Conservation (phyloP, 169 alveolate genomes). For the Fabrea salina region DNA sequence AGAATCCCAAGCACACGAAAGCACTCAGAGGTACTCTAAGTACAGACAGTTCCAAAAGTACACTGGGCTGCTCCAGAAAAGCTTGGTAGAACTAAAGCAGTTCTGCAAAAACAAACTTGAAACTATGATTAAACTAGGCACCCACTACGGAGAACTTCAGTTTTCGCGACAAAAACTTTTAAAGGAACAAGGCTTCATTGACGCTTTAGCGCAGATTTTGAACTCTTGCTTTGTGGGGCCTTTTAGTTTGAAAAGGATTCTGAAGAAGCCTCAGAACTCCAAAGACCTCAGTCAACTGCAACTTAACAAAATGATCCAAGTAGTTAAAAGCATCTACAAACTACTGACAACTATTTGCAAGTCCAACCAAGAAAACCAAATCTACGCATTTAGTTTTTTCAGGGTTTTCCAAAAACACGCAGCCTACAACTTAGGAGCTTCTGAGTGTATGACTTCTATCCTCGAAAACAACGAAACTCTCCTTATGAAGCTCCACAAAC, state of each 20-base stretch:
- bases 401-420: conserved; percentile 39
- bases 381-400: conserved; percentile 5
- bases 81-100: not conserved
- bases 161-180: conserved; percentile 3
- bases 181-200: conserved; percentile 21
- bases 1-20: too few relatives aligned
- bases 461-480: conserved; percentile 56
- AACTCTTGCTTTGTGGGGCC: not conserved
- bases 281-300: not conserved
- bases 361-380: not conserved
- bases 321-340: not conserved
- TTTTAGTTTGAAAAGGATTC: not conserved
- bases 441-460: conserved; percentile 50
- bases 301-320: not conserved
- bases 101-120: conserved; percentile 24
- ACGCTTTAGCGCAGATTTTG: not conserved
- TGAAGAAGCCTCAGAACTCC: not conserved
- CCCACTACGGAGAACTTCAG: not conserved
- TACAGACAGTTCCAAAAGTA: not conserved
- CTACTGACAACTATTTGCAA: conserved; percentile 4
- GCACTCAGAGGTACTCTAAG: not conserved
- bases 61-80: not conserved
- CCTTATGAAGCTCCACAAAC: conserved; percentile 39
- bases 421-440: conserved; percentile 48
- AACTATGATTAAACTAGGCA: not conserved